Conservation (phyloP, 371 early-diverging fungal species). For the Cokeromyces recurvatus region DNA sequence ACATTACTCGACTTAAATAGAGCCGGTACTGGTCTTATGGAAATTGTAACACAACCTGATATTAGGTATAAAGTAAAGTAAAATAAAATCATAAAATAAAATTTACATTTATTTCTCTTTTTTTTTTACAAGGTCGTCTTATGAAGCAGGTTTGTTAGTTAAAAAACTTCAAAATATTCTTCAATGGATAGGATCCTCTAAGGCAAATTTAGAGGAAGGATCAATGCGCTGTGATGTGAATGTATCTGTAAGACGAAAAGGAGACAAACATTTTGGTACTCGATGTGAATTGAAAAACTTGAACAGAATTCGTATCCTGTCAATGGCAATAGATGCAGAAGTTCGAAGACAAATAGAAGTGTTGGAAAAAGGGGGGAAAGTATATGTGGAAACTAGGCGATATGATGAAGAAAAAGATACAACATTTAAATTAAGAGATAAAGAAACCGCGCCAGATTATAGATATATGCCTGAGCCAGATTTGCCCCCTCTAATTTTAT, state of each 20-base stretch:
- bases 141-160: conserved; percentile 73
- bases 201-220: conserved; percentile 87
- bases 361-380: conserved; percentile 46
- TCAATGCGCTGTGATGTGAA: conserved; percentile 92
- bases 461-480: conserved; percentile 94
- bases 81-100: not conserved
- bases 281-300: conserved; percentile 89
- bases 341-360: conserved; percentile 65
- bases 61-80: conserved; percentile 33
- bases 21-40: conserved; percentile 83
- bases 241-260: conserved; percentile 64
- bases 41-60: conserved; percentile 89
- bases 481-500: conserved; percentile 59
- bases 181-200: conserved; percentile 67
- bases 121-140: conserved; percentile 42
- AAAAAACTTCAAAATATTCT: conserved; percentile 74
- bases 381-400: conserved; percentile 76
- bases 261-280: conserved; percentile 50
- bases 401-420: conserved; percentile 58
- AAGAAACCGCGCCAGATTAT: conserved; percentile 85
- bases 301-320: conserved; percentile 73
- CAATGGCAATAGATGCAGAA: conserved; percentile 77
- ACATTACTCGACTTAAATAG: conserved; percentile 83
- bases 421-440: conserved; percentile 71
- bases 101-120: not conserved